These are phyloP conservation scores for Croton setiger DNA, from an alignment of 441 rosid species.

Conservation along the genomic window DNA sequence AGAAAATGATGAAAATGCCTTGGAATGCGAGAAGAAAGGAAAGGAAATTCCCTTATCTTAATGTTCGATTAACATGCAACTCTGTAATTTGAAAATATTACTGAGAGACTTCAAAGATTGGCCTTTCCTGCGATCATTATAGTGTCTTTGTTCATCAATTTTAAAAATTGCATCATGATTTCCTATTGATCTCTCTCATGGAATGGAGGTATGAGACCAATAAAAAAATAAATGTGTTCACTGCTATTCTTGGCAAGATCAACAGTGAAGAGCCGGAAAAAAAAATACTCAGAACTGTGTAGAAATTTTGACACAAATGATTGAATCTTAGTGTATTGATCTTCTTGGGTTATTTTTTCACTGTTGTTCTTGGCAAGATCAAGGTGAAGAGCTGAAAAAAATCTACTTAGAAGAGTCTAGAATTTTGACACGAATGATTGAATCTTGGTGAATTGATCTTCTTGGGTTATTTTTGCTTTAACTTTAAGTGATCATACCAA, in stretches of 20 bases:
- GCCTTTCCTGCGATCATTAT: background rate
- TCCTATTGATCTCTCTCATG: background rate
- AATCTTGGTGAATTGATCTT: background rate
- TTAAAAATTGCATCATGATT: background rate
- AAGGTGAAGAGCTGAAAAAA: background rate
- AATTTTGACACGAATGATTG: background rate
- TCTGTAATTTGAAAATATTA: background rate
- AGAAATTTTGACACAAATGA: background rate
- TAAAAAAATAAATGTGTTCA: background rate
- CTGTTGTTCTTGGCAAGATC: background rate
- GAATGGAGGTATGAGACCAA: background rate
- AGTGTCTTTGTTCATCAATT: background rate
- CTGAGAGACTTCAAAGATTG: background rate
- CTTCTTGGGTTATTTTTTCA: background rate
- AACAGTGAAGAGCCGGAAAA: background rate
- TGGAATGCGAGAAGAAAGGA: conserved; percentile 1
- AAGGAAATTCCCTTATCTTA: background rate
- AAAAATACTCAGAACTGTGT: background rate
- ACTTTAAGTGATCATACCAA: too few species aligned
- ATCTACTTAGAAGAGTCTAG: background rate
- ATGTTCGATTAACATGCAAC: background rate
- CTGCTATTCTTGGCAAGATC: background rate
- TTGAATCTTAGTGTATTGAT: background rate
- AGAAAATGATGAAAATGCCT: background rate
- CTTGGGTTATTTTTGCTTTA: too few species aligned